phyloP scores from a whole-genome alignment of 495 filamentous ascomycete species.

The Copromyces sp. region DNA sequence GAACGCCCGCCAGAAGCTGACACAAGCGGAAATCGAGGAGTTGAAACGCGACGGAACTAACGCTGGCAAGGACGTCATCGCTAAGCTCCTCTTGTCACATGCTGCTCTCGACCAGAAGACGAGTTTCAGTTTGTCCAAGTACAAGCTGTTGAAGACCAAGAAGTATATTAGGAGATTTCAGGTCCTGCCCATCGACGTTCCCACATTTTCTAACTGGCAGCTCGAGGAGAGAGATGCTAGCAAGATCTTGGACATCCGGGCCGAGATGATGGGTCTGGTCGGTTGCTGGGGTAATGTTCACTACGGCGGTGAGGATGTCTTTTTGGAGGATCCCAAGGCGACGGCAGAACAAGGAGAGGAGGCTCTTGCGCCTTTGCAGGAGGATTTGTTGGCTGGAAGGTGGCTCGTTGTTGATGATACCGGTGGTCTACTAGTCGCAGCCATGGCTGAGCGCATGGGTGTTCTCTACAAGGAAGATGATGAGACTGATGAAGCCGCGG shows the following conservation, averaged over 20 bases:
- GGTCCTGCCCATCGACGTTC: constrained; percentile 70
- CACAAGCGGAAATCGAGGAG: constrained; percentile 79
- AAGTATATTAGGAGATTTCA: constrained; percentile 88
- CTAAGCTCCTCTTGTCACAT: constrained; percentile 76
- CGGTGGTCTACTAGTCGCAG: constrained; percentile 73
- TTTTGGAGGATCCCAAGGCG: constrained; percentile 19
- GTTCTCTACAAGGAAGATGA: constrained; percentile 47
- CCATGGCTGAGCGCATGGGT: constrained; percentile 86
- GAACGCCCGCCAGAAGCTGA: constrained; percentile 68
- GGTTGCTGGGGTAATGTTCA: constrained; percentile 45
- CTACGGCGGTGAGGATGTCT: constrained; percentile 31
- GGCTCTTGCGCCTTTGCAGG: constrained; percentile 9
- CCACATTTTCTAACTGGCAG: constrained; percentile 59
- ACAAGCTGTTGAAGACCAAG: constrained; percentile 83
- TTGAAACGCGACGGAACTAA: constrained; percentile 69
- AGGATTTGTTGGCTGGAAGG: constrained; percentile 41
- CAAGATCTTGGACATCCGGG: constrained; percentile 79
- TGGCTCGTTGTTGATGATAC: constrained; percentile 91
- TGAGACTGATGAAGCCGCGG: constrained; percentile 25
- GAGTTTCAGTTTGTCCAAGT: constrained; percentile 84
- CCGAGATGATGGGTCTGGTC: constrained; percentile 68
- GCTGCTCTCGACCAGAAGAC: constrained; percentile 87
- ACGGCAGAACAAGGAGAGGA: constrained; percentile 17
- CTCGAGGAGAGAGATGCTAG: constrained; percentile 63
- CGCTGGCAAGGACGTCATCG: constrained; percentile 79